Conservation (phyloP, 2,329 filamentous ascomycete species). For the Cladosporium oxysporum region DNA sequence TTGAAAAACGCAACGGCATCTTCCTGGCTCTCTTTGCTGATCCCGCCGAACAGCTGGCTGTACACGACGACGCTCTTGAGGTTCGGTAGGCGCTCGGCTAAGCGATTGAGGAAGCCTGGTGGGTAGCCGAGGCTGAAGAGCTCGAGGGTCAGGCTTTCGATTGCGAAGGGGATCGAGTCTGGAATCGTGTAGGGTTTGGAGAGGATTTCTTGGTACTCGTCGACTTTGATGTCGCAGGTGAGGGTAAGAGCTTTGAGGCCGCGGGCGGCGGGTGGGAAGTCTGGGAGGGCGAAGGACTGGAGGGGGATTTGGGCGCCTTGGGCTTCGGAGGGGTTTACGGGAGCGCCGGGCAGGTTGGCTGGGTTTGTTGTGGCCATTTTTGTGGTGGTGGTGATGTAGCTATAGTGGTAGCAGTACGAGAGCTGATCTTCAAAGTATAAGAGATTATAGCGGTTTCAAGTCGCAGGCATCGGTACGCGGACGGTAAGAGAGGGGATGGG, state of each 20-base stretch:
- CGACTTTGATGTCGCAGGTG: constrained; percentile 52
- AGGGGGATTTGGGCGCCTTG: constrained; percentile 51
- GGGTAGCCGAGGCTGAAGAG: constrained; percentile 52
- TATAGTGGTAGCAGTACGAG: background rate
- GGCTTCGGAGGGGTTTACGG: constrained; percentile 35
- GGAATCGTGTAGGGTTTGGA: constrained; percentile 40
- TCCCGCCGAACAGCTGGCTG: constrained; percentile 49
- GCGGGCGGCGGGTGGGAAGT: constrained; percentile 48
- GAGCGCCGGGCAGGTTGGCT: constrained; percentile 44
- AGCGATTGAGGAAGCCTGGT: constrained; percentile 44
- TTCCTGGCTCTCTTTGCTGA: constrained; percentile 39
- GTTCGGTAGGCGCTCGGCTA: constrained; percentile 44
- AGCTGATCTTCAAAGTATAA: background rate
- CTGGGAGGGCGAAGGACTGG: constrained; percentile 47
- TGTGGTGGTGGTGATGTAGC: background rate
- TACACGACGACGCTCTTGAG: constrained; percentile 49
- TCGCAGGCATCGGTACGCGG: background rate
- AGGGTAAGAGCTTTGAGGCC: constrained; percentile 49
- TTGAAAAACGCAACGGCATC: constrained; percentile 48
- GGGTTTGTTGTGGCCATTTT: constrained; percentile 30
- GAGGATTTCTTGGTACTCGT: no score
- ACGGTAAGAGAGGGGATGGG: background rate
- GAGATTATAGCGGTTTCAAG: background rate
- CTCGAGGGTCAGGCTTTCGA: constrained; percentile 50
- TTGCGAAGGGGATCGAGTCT: constrained; percentile 39